Evolutionary conservation across 2,329 filamentous ascomycete species (phyloP), one percentile per base, ranked within the genome.

Genomic region (Penicillium decumbens): DNA sequence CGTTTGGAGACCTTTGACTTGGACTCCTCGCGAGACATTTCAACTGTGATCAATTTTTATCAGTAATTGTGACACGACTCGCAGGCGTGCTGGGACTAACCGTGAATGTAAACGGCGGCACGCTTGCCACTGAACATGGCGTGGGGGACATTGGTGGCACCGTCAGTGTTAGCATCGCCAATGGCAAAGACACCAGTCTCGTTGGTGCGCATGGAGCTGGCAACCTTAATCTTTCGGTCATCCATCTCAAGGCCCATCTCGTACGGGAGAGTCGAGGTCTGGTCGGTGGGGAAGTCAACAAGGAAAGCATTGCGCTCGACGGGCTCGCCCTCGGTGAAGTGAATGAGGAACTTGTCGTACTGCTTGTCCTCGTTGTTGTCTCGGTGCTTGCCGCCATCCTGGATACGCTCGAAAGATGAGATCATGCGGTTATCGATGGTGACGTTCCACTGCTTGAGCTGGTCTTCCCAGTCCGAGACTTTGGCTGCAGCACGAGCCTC

Each of bases 51-150:
- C 15, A 28, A 28, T 9, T 28, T 28, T 6, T 5, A 6, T 38
- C 35, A 38, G 35, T 38, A 4, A 24, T 12, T 24, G 35, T 24
- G 15, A 4, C 18, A 23, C 2, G 2, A 4, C 8, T 20, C 15
- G 20, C 8, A 28, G 15, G 18, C 13, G 24, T 13, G 12, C 6
- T 15, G 18, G 29, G 29, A 37, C 32, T 45, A 24, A 45, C 33
- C 64, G 55, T 84, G 81, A 4, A 81, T 50, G 43, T 67, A 80
- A 0, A 84, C 80, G 6, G 78, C 80, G 0, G 80, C 71, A 24
- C 74, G 65, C 72, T 84, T 84, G 2, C 80, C 81, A 9, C 70
- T 78, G 58, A 72, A 84, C 58, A 84, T 74, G 0, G 82, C 81
- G 54, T 83, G 81, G 0, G 80, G 80, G 0, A 84, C 76, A 54